Conservation (phyloP, 345 rosid genomes). For the Euphorbia pulcherrima region DNA sequence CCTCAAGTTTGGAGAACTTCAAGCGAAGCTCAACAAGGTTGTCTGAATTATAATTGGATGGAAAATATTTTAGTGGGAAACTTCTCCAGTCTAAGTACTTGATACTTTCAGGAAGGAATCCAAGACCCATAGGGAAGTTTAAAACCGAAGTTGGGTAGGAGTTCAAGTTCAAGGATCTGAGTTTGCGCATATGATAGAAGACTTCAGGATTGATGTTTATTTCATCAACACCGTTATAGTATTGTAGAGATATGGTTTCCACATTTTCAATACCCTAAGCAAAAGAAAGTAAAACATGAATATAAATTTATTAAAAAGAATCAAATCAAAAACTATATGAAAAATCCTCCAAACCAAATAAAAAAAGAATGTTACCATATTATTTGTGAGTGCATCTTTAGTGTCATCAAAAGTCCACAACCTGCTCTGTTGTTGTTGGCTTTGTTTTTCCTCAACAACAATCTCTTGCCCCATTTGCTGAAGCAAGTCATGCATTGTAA, state of each 20-base stretch:
- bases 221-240: too few species aligned
- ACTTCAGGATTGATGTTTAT: neutral
- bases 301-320: too few species aligned
- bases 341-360: too few species aligned
- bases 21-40: conserved; percentile 8
- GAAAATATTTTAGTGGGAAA: neutral
- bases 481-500: neutral
- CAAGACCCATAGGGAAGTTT: neutral
- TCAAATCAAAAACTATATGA: too few species aligned
- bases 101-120: conserved; percentile 1
- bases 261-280: neutral
- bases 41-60: neutral
- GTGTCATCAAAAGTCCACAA: neutral
- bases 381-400: neutral
- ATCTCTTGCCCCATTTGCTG: neutral
- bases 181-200: neutral
- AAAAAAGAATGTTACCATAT: neutral
- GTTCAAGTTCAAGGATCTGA: neutral
- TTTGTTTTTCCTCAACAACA: too few species aligned
- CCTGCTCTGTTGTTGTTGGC: neutral
- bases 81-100: neutral
- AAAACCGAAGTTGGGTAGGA: neutral
- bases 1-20: neutral
- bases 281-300: neutral
- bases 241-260: neutral